phyloP scores from a whole-genome alignment of 345 rosid species.

The Syzygium grande region DNA sequence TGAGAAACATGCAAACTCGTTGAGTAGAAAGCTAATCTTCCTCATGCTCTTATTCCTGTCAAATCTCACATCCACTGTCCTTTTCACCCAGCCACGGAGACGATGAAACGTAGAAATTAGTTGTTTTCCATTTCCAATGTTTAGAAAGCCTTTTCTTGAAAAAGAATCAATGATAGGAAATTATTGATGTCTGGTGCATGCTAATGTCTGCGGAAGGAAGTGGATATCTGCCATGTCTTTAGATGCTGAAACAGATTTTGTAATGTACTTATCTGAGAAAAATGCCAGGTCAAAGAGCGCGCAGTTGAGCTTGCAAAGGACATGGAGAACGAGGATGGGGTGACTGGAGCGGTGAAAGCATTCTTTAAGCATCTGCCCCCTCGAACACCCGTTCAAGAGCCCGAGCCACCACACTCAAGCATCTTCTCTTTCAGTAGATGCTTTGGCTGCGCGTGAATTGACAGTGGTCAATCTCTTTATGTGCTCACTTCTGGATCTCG shows the following conservation, averaged over 20 bases:
- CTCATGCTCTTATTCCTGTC: neutral
- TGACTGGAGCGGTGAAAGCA: constrained; percentile 89
- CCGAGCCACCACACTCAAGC: constrained; percentile 26
- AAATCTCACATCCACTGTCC: neutral
- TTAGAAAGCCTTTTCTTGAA: neutral
- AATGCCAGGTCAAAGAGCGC: constrained; percentile 66
- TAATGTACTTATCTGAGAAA: neutral
- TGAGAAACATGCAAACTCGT: neutral
- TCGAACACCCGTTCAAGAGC: constrained; percentile 20
- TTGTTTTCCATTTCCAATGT: neutral
- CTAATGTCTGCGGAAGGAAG: neutral
- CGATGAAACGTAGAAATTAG: neutral
- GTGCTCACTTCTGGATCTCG: neutral
- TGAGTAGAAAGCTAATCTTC: neutral
- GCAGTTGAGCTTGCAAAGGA: constrained; percentile 85
- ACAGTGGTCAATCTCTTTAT: neutral
- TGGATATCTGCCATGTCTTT: neutral
- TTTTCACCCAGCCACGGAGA: neutral
- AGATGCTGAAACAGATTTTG: neutral
- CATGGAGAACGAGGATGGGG: constrained; percentile 95
- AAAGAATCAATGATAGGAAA: neutral
- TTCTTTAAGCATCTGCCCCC: constrained; percentile 78
- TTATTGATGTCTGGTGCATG: neutral
- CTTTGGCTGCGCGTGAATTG: constrained; percentile 65
- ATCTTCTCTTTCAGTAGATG: constrained; percentile 49